Evolutionary conservation across 1,139 yeast genomes (phyloP).

Genomic region (Candida sp.): DNA sequence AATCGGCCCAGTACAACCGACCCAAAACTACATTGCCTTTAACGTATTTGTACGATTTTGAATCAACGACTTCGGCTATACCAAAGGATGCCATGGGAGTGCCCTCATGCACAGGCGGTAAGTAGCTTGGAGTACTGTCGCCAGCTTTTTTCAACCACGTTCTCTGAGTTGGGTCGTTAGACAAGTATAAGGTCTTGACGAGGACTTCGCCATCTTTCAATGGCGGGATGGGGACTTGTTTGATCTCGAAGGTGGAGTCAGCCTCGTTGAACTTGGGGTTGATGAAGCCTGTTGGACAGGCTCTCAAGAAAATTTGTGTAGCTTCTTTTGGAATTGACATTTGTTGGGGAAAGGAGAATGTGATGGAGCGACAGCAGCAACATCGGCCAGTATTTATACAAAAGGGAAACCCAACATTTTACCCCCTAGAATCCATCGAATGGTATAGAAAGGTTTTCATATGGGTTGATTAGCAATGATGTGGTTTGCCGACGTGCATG

Average conservation of each 20-base stretch:
- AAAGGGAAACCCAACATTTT: too few relatives aligned
- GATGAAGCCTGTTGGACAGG: constrained; percentile 19
- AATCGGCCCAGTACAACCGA: constrained; percentile 33
- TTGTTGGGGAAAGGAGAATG: too few relatives aligned
- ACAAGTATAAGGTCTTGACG: constrained; percentile 50
- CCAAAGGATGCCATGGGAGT: constrained; percentile 55
- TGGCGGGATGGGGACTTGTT: constrained; percentile 13
- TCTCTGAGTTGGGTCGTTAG: constrained; percentile 75
- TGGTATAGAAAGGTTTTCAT: too few relatives aligned
- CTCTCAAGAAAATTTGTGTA: constrained; percentile 18
- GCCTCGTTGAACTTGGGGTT: constrained; percentile 19
- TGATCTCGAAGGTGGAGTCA: constrained; percentile 26
- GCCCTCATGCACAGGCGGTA: constrained; percentile 50
- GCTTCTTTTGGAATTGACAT: constrained; percentile 14
- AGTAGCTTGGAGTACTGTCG: constrained; percentile 47
- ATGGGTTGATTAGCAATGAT: too few relatives aligned
- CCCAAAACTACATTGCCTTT: constrained; percentile 49
- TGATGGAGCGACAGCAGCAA: too few relatives aligned
- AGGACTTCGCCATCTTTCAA: constrained; percentile 49
- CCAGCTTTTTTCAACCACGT: constrained; percentile 57
- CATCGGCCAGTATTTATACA: too few relatives aligned
- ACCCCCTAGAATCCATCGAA: too few relatives aligned
- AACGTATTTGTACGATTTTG: constrained; percentile 38
- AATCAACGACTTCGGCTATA: constrained; percentile 49
- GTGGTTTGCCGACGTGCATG: too few relatives aligned